Evolutionary conservation across 345 rosid species (phyloP).

Genomic region (Citrus australasica): DNA sequence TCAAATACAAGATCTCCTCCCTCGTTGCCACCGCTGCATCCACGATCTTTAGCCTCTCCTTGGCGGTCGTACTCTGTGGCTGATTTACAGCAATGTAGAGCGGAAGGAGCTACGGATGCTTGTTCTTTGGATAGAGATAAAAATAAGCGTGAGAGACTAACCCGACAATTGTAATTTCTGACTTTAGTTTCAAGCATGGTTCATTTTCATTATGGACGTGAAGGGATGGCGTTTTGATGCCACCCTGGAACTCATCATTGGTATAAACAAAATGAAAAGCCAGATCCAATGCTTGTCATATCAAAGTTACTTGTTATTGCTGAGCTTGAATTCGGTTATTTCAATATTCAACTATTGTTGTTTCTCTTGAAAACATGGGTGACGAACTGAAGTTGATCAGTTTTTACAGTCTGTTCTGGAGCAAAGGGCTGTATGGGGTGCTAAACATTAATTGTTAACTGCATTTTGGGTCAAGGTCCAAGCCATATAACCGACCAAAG

Average conservation of each 20-base stretch:
- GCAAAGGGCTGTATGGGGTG: no score
- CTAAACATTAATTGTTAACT: no score
- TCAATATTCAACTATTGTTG: background rate
- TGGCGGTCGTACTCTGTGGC: constrained; percentile 61
- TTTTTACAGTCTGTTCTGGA: background rate
- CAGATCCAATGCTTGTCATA: background rate
- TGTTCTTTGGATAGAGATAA: background rate
- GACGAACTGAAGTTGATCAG: background rate
- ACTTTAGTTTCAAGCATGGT: background rate
- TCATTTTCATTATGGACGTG: background rate
- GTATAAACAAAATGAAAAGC: background rate
- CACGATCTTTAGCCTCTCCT: constrained; percentile 23
- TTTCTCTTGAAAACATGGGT: background rate
- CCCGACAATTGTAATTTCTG: background rate
- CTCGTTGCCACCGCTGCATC: constrained; percentile 65
- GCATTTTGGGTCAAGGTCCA: no score
- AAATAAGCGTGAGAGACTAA: constrained; percentile 9
- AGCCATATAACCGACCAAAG: no score
- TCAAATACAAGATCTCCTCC: constrained; percentile 35
- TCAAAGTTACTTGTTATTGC: background rate
- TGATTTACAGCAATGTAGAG: constrained; percentile 51
- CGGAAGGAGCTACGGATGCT: constrained; percentile 1
- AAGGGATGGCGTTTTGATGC: background rate
- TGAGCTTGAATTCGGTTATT: background rate
- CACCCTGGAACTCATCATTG: background rate